Evolutionary conservation across 306 rosid genomes (phyloP), one percentile per base, ranked within the genome.

Genomic region (Vigna unguiculata): DNA sequence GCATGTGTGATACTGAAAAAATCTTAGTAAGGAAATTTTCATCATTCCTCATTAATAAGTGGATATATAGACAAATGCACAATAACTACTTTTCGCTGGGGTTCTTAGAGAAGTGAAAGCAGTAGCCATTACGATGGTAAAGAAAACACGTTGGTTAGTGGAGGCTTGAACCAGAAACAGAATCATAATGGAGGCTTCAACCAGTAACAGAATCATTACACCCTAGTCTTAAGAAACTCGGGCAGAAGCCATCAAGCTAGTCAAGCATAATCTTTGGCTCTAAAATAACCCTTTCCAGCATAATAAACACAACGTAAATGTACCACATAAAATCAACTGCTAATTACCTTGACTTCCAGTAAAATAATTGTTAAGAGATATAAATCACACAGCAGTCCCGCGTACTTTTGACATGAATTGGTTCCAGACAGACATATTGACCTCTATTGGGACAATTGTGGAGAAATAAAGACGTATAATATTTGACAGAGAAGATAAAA

Each of bases 291-390:
- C 19, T 49, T n/a, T 46, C 61, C 32, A 54, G 49, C 5, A 9
- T 9, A 19, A 68, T 15, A 30, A 68, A 25, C 55, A 14, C 3
- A 72, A 40, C 17, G 60, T 25, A 53, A 45, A 34, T 53, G n/a
- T 41, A 66, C 17, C 30, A 28, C 40, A 65, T 43, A 43, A 40
- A 41, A 71, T 25, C 72, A 71, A 38, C 14, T 38, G 22, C 40
- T 25, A 55, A 70, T 45, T 71, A 6, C 67, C 54, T 22, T 30
- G 1, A 67, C 13, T 24, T 67, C 54, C 48, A 14, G 57, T 62
- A 41, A 54, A 71, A 41, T 74, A 45, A 11, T 59, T 41, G n/a
- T 69, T 5, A 48, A 19, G 62, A 49, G 28, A 57, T n/a, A 10
- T 0, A 24, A 10, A 47, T 15, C 72, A 49, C 43, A 49, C 38